Conservation (phyloP, 108 stramenopile species). For the Cyclotella baltica region DNA sequence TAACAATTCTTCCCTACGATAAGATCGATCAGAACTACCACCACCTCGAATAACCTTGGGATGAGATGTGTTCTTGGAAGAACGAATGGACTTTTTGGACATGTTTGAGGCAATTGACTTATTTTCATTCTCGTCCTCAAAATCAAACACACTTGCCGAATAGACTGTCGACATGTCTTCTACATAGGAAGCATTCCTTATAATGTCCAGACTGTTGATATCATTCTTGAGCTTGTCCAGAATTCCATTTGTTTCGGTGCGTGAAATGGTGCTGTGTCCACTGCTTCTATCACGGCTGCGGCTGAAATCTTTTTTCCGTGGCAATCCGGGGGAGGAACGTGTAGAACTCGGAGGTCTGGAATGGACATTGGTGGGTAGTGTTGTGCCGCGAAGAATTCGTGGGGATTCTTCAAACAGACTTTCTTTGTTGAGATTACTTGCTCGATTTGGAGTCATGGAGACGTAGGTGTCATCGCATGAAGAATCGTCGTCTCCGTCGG, state of each 20-base stretch:
- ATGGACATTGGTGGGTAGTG: slow-evolving; percentile 10
- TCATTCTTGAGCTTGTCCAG: slow-evolving; percentile 41
- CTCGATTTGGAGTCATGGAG: slow-evolving; percentile 20
- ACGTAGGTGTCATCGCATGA: slow-evolving; percentile 43
- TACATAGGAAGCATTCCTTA: slow-evolving; percentile 7
- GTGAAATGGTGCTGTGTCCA: background rate
- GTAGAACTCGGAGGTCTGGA: background rate
- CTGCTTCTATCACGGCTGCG: too few relatives aligned
- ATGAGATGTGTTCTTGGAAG: too few relatives aligned
- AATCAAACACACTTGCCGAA: slow-evolving; percentile 5
- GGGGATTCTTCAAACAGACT: slow-evolving; percentile 4
- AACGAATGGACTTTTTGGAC: too few relatives aligned
- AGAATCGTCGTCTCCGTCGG: slow-evolving; percentile 19
- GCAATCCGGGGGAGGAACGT: background rate
- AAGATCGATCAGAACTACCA: background rate
- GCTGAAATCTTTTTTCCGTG: slow-evolving; percentile 11
- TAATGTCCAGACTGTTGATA: slow-evolving; percentile 32
- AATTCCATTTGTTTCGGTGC: slow-evolving; percentile 19
- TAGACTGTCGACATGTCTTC: slow-evolving; percentile 8
- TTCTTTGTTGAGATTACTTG: background rate
- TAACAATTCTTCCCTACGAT: slow-evolving; percentile 1
- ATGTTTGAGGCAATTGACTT: slow-evolving; percentile 9
- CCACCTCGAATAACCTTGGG: background rate
- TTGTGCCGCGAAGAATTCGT: slow-evolving; percentile 20
- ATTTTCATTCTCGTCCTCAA: slow-evolving; percentile 3